These are phyloP conservation scores for Cryptococcus floricola DNA, from an alignment of 1,284 basidiomycete species.

Conservation along the genomic window DNA sequence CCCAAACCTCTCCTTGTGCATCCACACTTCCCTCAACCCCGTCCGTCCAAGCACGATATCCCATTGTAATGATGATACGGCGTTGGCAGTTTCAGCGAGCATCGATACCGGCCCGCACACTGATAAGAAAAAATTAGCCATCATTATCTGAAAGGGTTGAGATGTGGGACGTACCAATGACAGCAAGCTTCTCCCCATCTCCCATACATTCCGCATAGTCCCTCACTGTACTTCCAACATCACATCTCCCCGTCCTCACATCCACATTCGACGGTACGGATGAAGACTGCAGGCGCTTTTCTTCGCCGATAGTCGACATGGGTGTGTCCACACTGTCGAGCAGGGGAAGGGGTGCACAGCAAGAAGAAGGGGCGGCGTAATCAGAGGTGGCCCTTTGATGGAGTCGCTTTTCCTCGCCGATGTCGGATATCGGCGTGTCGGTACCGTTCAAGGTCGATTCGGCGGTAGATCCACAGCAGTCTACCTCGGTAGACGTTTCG, in stretches of 20 bases:
- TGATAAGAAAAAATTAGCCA: background rate
- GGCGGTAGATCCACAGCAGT: too few relatives aligned
- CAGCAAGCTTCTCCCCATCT: background rate
- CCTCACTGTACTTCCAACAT: background rate
- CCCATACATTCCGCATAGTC: background rate
- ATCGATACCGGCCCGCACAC: constrained; percentile 4
- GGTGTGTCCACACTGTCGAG: too few relatives aligned
- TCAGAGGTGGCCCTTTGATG: too few relatives aligned
- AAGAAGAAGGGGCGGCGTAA: too few relatives aligned
- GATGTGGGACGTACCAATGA: background rate
- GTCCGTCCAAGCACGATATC: background rate
- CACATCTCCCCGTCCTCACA: background rate
- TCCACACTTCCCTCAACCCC: constrained; percentile 2
- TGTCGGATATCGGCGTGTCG: background rate
- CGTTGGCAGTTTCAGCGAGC: constrained; percentile 1
- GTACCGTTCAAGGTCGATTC: background rate
- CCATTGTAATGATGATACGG: background rate
- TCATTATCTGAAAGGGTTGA: too few relatives aligned
- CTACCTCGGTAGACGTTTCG: too few relatives aligned
- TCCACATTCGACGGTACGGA: background rate
- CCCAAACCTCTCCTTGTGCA: constrained; percentile 6
- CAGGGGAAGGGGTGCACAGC: too few relatives aligned
- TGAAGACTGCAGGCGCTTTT: background rate
- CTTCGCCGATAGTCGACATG: too few relatives aligned
- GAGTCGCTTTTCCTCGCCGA: too few relatives aligned